Evolutionary conservation across 306 rosid species (phyloP).

Genomic region (Acacia acuminata): DNA sequence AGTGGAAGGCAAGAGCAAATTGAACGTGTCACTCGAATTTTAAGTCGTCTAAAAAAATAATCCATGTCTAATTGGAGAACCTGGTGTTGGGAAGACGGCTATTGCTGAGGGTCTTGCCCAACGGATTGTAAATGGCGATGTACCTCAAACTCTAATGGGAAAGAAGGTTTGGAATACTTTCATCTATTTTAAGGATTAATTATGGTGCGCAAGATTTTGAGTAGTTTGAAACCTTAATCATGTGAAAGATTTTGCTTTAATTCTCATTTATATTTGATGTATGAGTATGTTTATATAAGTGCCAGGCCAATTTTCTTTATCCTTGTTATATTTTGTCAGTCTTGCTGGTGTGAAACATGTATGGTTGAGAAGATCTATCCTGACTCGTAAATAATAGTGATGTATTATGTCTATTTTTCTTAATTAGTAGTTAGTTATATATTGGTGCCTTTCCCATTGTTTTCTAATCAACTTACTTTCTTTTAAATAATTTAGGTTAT

Average conservation of each 20-base stretch:
- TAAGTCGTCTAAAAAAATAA: slow-evolving; percentile 87
- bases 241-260: slow-evolving; percentile 35
- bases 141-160: slow-evolving; percentile 95
- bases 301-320: too few species aligned
- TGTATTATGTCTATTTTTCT: not conserved
- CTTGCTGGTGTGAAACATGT: not conserved
- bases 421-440: not conserved
- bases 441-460: slow-evolving; percentile 7
- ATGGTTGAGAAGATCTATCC: slow-evolving; percentile 1
- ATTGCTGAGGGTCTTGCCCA: slow-evolving; percentile 99
- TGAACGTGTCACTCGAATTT: slow-evolving; percentile 90
- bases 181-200: not conserved
- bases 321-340: slow-evolving; percentile 25
- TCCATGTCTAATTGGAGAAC: slow-evolving; percentile 98
- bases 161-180: slow-evolving; percentile 66
- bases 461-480: slow-evolving; percentile 26
- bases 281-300: too few species aligned
- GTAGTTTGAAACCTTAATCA: not conserved
- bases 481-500: slow-evolving; percentile 62
- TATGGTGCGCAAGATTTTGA: not conserved
- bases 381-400: not conserved
- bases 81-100: slow-evolving; percentile 99
- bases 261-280: slow-evolving; percentile 6
- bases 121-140: slow-evolving; percentile 88
- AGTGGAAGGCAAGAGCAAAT: slow-evolving; percentile 95